phyloP scores from a whole-genome alignment of 371 early-diverging fungal genomes.

The Syncephalastrum racemosum region DNA sequence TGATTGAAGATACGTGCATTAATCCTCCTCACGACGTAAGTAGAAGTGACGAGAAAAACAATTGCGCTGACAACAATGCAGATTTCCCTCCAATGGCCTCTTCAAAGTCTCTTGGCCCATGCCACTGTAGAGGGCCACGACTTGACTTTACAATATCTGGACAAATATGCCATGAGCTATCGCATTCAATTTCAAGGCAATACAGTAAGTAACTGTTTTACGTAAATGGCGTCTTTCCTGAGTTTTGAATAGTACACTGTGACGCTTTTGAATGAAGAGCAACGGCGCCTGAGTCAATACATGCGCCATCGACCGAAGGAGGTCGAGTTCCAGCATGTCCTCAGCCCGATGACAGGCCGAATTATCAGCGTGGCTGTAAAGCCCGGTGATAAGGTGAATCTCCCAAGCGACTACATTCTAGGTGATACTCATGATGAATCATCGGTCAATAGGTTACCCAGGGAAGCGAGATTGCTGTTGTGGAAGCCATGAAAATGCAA shows the following conservation, averaged over 20 bases:
- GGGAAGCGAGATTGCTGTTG: constrained; percentile 85
- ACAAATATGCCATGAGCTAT: constrained; percentile 72
- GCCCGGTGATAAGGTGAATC: constrained; percentile 70
- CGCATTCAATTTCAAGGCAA: constrained; percentile 83
- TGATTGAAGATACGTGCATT: constrained; percentile 21
- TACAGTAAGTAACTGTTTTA: constrained; percentile 48
- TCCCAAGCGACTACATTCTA: background rate
- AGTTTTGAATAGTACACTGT: constrained; percentile 62
- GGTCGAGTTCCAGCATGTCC: constrained; percentile 70
- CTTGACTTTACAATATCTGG: constrained; percentile 80
- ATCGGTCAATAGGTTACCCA: constrained; percentile 57
- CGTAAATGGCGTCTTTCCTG: background rate
- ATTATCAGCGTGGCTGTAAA: constrained; percentile 85
- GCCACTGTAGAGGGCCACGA: constrained; percentile 42
- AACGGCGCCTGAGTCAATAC: constrained; percentile 64
- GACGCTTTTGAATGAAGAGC: constrained; percentile 57
- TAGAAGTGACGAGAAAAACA: constrained; percentile 14
- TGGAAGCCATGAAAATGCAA: constrained; percentile 99
- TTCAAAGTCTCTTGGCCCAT: constrained; percentile 74
- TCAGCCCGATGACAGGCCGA: constrained; percentile 94
- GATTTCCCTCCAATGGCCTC: constrained; percentile 66
- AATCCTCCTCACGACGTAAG: constrained; percentile 12
- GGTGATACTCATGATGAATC: background rate
- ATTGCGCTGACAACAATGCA: constrained; percentile 26
- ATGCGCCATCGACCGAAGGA: constrained; percentile 78